Percentiles rank a stretch among this genome's conserved stretches.
Evolutionary conservation across 768 basidiomycete species (phyloP).

Genomic region (Butyriboletus loyo): DNA sequence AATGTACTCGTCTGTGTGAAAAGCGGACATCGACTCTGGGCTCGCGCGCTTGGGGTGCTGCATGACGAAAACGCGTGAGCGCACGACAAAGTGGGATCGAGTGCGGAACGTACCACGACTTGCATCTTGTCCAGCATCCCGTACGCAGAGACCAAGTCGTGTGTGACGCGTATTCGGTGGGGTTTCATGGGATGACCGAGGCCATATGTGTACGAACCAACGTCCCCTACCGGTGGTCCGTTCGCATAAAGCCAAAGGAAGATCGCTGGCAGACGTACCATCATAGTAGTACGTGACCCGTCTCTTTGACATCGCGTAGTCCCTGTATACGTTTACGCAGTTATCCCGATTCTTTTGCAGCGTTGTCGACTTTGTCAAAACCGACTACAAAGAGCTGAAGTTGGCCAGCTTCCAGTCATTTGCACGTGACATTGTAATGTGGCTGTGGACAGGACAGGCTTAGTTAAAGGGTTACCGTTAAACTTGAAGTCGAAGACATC

Average conservation of each 20-base stretch:
- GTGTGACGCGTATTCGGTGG: constrained; percentile 89
- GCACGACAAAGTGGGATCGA: not conserved
- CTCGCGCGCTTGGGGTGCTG: constrained; percentile 71
- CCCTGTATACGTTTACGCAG: not conserved
- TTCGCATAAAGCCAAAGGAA: not conserved
- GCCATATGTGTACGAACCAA: constrained; percentile 78
- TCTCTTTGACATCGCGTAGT: constrained; percentile 56
- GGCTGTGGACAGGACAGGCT: not conserved
- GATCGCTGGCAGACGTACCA: constrained; percentile 38
- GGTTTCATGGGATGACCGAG: constrained; percentile 95
- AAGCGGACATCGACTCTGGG: constrained; percentile 80
- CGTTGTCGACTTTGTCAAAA: not conserved
- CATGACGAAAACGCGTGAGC: not conserved
- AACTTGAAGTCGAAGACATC: too few relatives aligned
- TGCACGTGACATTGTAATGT: constrained; percentile 16
- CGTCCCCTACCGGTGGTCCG: constrained; percentile 48
- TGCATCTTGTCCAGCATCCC: constrained; percentile 95
- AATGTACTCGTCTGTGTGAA: constrained; percentile 98
- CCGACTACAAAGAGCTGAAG: not conserved
- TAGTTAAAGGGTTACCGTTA: too few relatives aligned
- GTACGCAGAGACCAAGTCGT: constrained; percentile 88
- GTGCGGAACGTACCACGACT: constrained; percentile 55
- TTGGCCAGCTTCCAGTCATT: not conserved
- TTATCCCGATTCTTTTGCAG: not conserved
- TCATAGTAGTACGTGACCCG: constrained; percentile 84